phyloP scores from a whole-genome alignment of 2,329 filamentous ascomycete genomes.

The Lecanicillium sp. region DNA sequence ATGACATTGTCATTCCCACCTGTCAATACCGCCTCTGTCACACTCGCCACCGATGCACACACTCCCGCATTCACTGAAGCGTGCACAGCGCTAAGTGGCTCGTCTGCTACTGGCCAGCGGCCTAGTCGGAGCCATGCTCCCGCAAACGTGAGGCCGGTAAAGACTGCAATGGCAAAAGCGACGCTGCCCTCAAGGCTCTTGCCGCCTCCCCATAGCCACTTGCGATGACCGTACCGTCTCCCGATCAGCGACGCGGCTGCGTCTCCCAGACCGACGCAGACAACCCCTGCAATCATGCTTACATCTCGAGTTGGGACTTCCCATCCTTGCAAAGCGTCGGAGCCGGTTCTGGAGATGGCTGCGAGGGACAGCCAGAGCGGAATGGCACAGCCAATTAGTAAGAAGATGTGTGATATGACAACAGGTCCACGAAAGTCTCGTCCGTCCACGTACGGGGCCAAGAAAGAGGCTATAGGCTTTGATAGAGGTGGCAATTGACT shows the following conservation, averaged over 20 bases:
- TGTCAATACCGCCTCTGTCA: constrained; percentile 91
- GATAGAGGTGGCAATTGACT: constrained; percentile 87
- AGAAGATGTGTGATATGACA: constrained; percentile 91
- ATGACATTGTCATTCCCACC: constrained; percentile 98
- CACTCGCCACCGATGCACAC: constrained; percentile 72
- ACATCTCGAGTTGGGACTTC: constrained; percentile 65
- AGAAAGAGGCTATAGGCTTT: constrained; percentile 74
- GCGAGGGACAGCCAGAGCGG: constrained; percentile 86
- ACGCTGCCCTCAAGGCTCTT: constrained; percentile 86
- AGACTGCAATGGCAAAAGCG: constrained; percentile 77
- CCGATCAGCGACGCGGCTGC: constrained; percentile 88
- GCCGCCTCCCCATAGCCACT: constrained; percentile 95
- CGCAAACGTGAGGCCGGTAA: constrained; percentile 60
- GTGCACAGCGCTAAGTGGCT: constrained; percentile 26
- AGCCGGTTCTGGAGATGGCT: constrained; percentile 50
- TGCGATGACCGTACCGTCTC: constrained; percentile 72
- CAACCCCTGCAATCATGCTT: constrained; percentile 84
- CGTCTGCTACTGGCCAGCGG: constrained; percentile 53
- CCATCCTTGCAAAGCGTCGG: constrained; percentile 60
- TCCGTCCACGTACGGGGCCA: constrained; percentile 91
- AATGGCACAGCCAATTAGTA: constrained; percentile 89
- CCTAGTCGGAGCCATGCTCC: constrained; percentile 70
- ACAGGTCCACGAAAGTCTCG: constrained; percentile 88
- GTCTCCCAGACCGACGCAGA: constrained; percentile 93
- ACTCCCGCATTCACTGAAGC: constrained; percentile 57